Percentiles rank a stretch among this genome's conserved stretches.
phyloP scores from a whole-genome alignment of 768 basidiomycete species.

The Kwoniella sp. region DNA sequence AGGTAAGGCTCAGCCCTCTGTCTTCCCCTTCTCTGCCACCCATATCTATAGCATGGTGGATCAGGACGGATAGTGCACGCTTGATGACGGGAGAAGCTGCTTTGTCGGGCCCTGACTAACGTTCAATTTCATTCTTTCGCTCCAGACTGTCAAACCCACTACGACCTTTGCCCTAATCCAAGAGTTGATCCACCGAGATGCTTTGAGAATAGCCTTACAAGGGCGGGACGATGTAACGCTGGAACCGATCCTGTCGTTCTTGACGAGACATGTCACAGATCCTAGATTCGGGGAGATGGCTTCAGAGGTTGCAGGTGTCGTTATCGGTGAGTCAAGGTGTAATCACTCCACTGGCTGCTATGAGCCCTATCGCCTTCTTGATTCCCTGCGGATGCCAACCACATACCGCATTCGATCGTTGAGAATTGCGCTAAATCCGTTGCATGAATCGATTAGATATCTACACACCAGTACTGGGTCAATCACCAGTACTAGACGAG shows the following conservation, averaged over 20 bases:
- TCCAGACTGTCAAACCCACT: constrained; percentile 75
- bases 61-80: too few species aligned
- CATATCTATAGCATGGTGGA: not conserved
- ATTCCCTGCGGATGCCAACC: too few species aligned
- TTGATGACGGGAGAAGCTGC: too few species aligned
- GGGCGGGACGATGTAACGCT: constrained; percentile 91
- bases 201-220: constrained; percentile 76
- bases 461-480: constrained; percentile 87
- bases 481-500: constrained; percentile 87
- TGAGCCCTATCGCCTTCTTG: too few species aligned
- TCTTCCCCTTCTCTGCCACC: not conserved
- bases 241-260: constrained; percentile 83
- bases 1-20: constrained; percentile 60
- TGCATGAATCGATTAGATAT: constrained; percentile 65
- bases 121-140: not conserved
- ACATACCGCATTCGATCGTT: too few species aligned
- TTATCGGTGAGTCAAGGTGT: constrained; percentile 69
- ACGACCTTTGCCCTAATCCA: constrained; percentile 87
- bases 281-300: constrained; percentile 90
- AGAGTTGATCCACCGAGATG: constrained; percentile 90
- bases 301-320: constrained; percentile 73
- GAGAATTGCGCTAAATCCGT: too few species aligned
- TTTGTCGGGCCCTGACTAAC: not conserved
- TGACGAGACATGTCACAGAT: constrained; percentile 81
- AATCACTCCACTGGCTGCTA: too few species aligned